Percentiles rank a stretch among this genome's conserved stretches.
Conservation (phyloP, 495 filamentous ascomycete species). For the Aeminium ludgeri region DNA sequence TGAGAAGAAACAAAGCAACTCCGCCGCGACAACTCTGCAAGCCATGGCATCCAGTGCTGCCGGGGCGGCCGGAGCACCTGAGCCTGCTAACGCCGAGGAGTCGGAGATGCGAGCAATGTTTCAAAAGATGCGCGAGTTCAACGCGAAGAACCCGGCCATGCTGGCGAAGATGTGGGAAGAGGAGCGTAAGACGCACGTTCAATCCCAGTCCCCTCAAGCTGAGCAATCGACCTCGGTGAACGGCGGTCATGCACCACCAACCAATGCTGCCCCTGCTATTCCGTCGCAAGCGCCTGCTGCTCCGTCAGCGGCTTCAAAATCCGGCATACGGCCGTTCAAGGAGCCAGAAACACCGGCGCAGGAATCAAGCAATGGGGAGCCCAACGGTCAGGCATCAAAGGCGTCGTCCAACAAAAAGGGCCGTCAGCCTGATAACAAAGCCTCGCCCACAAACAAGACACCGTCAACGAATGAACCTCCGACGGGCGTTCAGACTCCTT, state of each 20-base stretch:
- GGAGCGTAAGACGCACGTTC: conserved; percentile 18
- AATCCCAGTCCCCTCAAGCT: background rate
- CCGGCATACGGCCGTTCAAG: too few species aligned
- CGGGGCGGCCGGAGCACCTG: background rate
- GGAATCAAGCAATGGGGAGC: too few species aligned
- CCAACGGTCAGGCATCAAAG: too few species aligned
- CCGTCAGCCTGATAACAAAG: too few species aligned
- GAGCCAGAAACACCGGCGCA: too few species aligned
- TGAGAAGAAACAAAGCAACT: conserved; percentile 13
- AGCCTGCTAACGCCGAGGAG: conserved; percentile 6
- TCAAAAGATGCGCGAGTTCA: conserved; percentile 27
- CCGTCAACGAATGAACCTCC: background rate
- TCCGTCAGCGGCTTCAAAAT: too few species aligned
- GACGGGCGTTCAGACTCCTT: background rate
- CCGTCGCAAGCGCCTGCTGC: too few species aligned
- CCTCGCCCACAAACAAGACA: too few species aligned
- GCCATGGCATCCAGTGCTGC: conserved; percentile 8
- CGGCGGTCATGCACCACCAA: too few species aligned
- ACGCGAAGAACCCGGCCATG: conserved; percentile 23
- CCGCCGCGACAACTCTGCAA: conserved; percentile 5
- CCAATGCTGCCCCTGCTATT: too few species aligned
- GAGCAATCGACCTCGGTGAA: background rate
- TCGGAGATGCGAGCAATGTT: conserved; percentile 24
- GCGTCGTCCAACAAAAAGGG: too few species aligned
- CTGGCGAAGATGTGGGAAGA: conserved; percentile 26